Evolutionary conservation across 192 early-diverging fungal genomes (phyloP).

Genomic region (Diversispora eburnea): DNA sequence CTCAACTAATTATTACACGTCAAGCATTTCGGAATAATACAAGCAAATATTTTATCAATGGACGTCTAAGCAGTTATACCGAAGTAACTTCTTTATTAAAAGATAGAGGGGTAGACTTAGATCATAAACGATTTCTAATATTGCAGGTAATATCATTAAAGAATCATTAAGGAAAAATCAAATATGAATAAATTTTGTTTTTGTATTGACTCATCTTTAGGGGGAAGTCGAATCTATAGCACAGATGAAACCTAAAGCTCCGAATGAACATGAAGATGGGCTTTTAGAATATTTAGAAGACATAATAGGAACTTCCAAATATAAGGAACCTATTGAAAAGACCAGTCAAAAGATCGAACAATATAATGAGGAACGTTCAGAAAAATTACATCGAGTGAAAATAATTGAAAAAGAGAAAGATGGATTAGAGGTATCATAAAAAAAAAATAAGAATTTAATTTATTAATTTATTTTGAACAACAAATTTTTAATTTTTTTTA

Average conservation of each 20-base stretch:
- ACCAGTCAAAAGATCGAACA: constrained; percentile 65
- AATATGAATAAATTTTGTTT: background rate
- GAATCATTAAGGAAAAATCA: background rate
- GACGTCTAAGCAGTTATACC: constrained; percentile 61
- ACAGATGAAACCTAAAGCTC: constrained; percentile 95
- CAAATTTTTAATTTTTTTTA: background rate
- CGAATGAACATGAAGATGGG: constrained; percentile 89
- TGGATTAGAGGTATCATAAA: constrained; percentile 59
- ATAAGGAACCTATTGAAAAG: constrained; percentile 82
- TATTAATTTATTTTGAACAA: background rate
- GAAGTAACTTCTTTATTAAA: constrained; percentile 84
- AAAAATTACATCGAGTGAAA: constrained; percentile 80
- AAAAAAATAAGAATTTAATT: background rate
- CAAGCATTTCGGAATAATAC: constrained; percentile 62
- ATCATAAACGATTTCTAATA: constrained; percentile 98
- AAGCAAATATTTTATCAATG: constrained; percentile 78
- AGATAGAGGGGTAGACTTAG: constrained; percentile 86
- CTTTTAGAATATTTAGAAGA: constrained; percentile 97
- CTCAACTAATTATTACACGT: constrained; percentile 76
- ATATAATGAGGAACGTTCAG: constrained; percentile 71
- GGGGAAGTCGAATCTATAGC: constrained; percentile 99
- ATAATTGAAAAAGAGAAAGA: constrained; percentile 87
- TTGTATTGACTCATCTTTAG: constrained; percentile 33
- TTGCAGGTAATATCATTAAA: constrained; percentile 56
- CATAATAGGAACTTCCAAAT: constrained; percentile 91